Evolutionary conservation across 2,329 filamentous ascomycete genomes (phyloP), one percentile per base, ranked within the genome.

Genomic region (Plectosphaerella plurivora): DNA sequence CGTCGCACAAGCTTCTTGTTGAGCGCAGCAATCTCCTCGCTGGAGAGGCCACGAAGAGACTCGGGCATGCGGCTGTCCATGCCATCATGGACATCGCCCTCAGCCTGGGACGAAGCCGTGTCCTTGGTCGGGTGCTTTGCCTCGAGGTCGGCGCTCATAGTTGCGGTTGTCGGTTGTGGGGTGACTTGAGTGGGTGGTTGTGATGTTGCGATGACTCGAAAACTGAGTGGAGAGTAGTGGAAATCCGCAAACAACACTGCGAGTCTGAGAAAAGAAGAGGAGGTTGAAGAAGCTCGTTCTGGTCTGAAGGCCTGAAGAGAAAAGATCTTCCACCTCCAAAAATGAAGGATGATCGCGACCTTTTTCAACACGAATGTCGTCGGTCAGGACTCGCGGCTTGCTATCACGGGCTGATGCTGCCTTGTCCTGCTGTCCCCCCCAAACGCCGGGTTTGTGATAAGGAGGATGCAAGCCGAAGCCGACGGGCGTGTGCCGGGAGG

Each of bases 1-100:
- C 57, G 59, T n/a, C 48, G 35, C 9, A 59, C 55, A 18, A 59
- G 51, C 37, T 59, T 54, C 53, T 59, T 62, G 47, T 57, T 49
- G 10, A 61, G n/a, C 11, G 14, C 35, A 5, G 51, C 25, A 20
- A 60, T 14, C 15, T 60, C 59, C 7, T 51, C 53, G 5, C 54
- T 45, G 35, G 35, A 53, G 49, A 61, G 50, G 41, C 49, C 25
- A 3, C 50, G 48, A 25, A 62, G 45, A 46, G 53, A 59, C 28
- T 59, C 60, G 0, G 59, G 60, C 49, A 45, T 59, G 18, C 41
- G 37, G 15, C 37, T 16, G 41, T 18, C 18, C n/a, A 20, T 18
- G 41, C 10, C 41, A 6, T 44, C 41, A n/a, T 44, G 41, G 41
- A 20, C 16, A 9, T 20, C n/a, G 16, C n/a, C 41, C 16, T 44